A percentile compares a stretch with the other conserved stretches of the same genome.
Conservation (phyloP, 331 rosid genomes). For the Rosa hybrid region DNA sequence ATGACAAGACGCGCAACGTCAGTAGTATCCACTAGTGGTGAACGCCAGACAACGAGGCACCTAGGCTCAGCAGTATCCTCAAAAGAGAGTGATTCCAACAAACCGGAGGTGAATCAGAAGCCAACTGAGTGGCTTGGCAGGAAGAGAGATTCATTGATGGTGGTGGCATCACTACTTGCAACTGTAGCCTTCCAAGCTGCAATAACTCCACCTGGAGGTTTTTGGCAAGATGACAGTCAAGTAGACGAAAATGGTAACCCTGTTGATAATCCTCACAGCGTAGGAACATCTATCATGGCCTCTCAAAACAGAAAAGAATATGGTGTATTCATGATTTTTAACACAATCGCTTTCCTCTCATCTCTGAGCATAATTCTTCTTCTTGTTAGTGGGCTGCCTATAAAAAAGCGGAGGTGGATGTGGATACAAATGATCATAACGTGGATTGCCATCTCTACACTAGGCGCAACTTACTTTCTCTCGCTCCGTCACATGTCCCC, state of each 20-base stretch:
- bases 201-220: constrained; percentile 35
- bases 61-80: constrained; percentile 1
- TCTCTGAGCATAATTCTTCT: constrained; percentile 33
- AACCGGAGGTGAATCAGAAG: background rate
- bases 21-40: background rate
- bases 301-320: background rate
- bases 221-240: constrained; percentile 33
- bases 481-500: constrained; percentile 34
- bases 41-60: constrained; percentile 1
- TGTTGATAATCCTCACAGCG: background rate
- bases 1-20: background rate
- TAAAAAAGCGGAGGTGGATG: constrained; percentile 33
- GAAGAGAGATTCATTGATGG: constrained; percentile 32
- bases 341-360: constrained; percentile 25
- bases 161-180: constrained; percentile 36
- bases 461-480: constrained; percentile 31
- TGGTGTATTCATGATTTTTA: constrained; percentile 25
- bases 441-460: constrained; percentile 36
- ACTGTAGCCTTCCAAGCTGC: constrained; percentile 33
- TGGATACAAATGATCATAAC: constrained; percentile 40
- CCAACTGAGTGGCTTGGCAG: constrained; percentile 35
- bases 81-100: constrained; percentile 5
- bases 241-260: constrained; percentile 20
- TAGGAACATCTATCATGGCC: constrained; percentile 32
- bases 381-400: constrained; percentile 32